phyloP scores from a whole-genome alignment of 2,329 filamentous ascomycete species.

The Sclerotinia spermophila region DNA sequence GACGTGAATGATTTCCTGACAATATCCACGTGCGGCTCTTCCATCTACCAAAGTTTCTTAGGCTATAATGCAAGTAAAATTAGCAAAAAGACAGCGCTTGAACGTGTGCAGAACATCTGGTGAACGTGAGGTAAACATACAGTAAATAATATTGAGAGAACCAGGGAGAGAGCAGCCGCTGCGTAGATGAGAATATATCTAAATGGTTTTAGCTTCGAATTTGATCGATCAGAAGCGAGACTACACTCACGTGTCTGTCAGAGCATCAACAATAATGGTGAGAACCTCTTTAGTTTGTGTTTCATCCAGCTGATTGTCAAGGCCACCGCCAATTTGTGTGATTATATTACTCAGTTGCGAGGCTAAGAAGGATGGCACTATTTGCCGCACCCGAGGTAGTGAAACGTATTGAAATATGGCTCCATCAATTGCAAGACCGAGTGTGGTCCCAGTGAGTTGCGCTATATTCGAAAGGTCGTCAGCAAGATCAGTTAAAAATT shows the following conservation, averaged over 20 bases:
- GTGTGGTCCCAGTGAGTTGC: slow-evolving; percentile 2
- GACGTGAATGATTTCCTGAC: not conserved
- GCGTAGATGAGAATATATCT: slow-evolving; percentile 10
- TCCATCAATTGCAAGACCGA: slow-evolving; percentile 9
- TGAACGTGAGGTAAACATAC: not conserved
- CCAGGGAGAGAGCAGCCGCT: not conserved
- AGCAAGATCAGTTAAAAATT: not conserved
- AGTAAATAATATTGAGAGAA: not conserved
- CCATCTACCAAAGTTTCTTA: not conserved
- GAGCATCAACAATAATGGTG: not conserved
- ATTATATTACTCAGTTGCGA: not conserved
- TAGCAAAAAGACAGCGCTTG: not conserved
- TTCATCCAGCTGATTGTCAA: not conserved
- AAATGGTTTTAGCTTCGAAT: not conserved
- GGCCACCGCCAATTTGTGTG: not conserved
- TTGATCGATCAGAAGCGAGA: not conserved
- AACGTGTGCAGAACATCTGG: not conserved
- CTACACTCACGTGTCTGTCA: slow-evolving; percentile 4
- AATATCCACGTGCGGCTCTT: not conserved
- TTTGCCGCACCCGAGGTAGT: not conserved
- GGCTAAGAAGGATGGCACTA: not conserved
- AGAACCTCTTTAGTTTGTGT: not conserved
- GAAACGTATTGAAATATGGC: slow-evolving; percentile 11
- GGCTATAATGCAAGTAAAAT: not conserved
- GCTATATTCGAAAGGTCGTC: not conserved